A percentile compares a stretch with the other conserved stretches of the same genome.
Evolutionary conservation across 495 filamentous ascomycete genomes (phyloP).

Genomic region (Penicillium flavigenum): DNA sequence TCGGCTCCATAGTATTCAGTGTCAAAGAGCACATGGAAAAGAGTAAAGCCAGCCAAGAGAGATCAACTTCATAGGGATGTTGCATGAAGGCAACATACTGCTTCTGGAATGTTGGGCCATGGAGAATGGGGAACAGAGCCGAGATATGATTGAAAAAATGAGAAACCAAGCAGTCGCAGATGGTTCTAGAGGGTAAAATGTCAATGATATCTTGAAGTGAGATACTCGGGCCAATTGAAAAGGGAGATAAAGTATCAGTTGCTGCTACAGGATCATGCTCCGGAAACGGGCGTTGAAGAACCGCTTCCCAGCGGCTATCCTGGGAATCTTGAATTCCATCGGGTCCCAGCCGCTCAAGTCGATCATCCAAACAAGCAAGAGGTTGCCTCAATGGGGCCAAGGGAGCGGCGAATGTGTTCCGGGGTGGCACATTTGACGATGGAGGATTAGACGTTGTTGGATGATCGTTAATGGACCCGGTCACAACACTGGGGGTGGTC

Average conservation of each 20-base stretch:
- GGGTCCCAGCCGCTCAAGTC: too few species aligned
- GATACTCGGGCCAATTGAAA: constrained; percentile 12
- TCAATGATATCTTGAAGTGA: constrained; percentile 13
- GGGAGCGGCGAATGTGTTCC: neutral
- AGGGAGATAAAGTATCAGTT: constrained; percentile 5
- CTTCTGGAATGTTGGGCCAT: constrained; percentile 26
- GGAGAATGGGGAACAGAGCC: constrained; percentile 24
- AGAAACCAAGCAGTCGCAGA: constrained; percentile 22
- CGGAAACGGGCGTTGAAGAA: constrained; percentile 4
- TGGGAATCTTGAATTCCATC: neutral
- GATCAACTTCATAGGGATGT: constrained; percentile 6
- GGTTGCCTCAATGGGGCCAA: neutral
- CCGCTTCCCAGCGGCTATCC: constrained; percentile 3
- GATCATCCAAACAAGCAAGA: neutral
- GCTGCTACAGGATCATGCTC: neutral
- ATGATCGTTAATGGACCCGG: neutral
- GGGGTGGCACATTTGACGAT: neutral
- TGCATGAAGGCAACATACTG: constrained; percentile 19
- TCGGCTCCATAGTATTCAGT: constrained; percentile 17
- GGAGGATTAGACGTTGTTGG: neutral
- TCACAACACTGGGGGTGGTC: neutral
- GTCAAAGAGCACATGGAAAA: constrained; percentile 17
- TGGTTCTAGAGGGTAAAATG: constrained; percentile 13
- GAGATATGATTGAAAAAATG: constrained; percentile 20
- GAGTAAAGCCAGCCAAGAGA: constrained; percentile 24